Evolutionary conservation across 371 early-diverging fungal species (phyloP).

Genomic region (Globomyces sp.): DNA sequence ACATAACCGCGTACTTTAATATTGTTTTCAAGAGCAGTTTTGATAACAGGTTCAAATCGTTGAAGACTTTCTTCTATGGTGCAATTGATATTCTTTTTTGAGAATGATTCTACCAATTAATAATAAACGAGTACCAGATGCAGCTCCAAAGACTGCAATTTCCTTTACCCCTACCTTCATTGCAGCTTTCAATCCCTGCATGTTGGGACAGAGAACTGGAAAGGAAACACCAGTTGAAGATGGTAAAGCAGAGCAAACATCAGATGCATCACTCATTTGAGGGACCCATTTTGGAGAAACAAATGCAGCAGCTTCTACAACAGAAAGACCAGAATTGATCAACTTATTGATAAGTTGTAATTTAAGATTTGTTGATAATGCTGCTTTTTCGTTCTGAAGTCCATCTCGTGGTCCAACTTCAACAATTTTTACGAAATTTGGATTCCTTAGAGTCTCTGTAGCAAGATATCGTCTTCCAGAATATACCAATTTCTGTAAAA

Average conservation of each 20-base stretch:
- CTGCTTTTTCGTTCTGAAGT: constrained; percentile 91
- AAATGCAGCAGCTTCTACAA: constrained; percentile 91
- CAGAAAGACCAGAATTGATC: constrained; percentile 73
- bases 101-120: constrained; percentile 72
- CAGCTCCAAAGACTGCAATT: constrained; percentile 92
- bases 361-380: constrained; percentile 78
- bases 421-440: constrained; percentile 68
- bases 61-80: constrained; percentile 79
- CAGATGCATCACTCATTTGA: constrained; percentile 87
- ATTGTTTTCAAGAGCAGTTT: constrained; percentile 64
- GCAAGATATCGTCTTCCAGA: too few relatives aligned
- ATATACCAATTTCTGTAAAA: too few relatives aligned
- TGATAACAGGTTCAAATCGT: constrained; percentile 69
- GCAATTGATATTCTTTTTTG: constrained; percentile 90
- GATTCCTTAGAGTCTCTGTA: too few relatives aligned
- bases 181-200: constrained; percentile 82
- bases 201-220: constrained; percentile 91
- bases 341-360: constrained; percentile 81
- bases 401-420: constrained; percentile 97
- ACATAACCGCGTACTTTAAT: constrained; percentile 87
- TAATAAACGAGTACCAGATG: constrained; percentile 23
- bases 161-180: constrained; percentile 70
- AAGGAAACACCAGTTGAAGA: constrained; percentile 65
- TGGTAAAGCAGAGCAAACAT: constrained; percentile 70
- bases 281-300: constrained; percentile 98